phyloP scores from a whole-genome alignment of 371 early-diverging fungal genomes.

The Fennellomyces sp. region DNA sequence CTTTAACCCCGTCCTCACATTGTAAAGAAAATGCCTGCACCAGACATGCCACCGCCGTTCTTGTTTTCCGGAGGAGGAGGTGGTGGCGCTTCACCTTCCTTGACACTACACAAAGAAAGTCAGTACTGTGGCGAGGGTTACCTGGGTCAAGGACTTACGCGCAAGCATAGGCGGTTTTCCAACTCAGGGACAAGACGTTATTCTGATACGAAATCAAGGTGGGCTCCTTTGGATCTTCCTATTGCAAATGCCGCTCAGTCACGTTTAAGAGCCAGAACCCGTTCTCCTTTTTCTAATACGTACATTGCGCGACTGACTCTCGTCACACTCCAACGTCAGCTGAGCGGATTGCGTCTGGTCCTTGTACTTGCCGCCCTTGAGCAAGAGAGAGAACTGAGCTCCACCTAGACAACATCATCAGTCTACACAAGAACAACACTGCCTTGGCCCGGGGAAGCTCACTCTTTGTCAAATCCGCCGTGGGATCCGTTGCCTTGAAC shows the following conservation, averaged over 20 bases:
- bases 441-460: no score
- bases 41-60: conserved; percentile 39
- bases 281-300: not conserved
- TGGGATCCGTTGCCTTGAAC: conserved; percentile 9
- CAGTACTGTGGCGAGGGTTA: no score
- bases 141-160: conserved; percentile 45
- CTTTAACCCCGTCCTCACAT: conserved; percentile 33
- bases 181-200: conserved; percentile 37
- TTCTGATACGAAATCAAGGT: conserved; percentile 32
- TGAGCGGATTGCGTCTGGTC: conserved; percentile 18
- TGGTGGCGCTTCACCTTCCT: conserved; percentile 29
- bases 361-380: conserved; percentile 19
- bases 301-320: conserved; percentile 13
- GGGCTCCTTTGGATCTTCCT: conserved; percentile 32
- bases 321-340: conserved; percentile 23
- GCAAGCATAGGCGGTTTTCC: conserved; percentile 54
- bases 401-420: conserved; percentile 18
- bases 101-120: conserved; percentile 24
- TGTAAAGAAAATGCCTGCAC: conserved; percentile 58
- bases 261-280: no score
- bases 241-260: not conserved
- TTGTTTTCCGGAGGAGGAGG: conserved; percentile 6
- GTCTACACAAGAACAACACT: no score
- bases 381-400: conserved; percentile 9
- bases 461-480: conserved; percentile 21